Evolutionary conservation across 768 basidiomycete species (phyloP).

Genomic region (Pulveroboletus sp.): DNA sequence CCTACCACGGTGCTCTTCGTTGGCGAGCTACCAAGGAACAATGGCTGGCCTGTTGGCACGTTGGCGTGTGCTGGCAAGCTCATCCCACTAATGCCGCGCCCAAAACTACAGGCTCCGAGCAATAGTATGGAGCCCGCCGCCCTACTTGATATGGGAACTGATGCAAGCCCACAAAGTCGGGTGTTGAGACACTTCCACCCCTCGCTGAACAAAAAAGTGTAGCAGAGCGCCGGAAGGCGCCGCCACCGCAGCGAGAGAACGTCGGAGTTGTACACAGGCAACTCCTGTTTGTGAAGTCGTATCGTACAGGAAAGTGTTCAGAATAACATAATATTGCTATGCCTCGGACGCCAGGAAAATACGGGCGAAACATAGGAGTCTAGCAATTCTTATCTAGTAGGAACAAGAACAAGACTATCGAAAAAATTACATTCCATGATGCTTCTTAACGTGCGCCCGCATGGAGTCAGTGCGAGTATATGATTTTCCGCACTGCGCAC

Average conservation of each 20-base stretch:
- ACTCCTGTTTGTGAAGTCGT: background rate
- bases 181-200: background rate
- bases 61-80: background rate
- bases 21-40: background rate
- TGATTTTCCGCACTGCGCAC: background rate
- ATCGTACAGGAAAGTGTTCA: too few species aligned
- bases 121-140: background rate
- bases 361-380: background rate
- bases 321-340: background rate
- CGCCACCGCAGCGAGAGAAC: background rate
- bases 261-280: background rate
- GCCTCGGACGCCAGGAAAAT: background rate
- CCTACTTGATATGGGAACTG: background rate
- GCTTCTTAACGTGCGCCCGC: slow-evolving; percentile 1
- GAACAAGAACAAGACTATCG: background rate
- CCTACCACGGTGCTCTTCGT: background rate
- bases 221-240: background rate
- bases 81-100: background rate
- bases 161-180: background rate
- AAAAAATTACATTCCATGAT: background rate
- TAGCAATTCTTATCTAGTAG: background rate
- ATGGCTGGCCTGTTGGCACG: background rate
- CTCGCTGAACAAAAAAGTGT: background rate
- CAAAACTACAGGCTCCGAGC: background rate
- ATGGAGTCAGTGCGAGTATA: slow-evolving; percentile 8